Evolutionary conservation across 495 filamentous ascomycete species (phyloP), one percentile per base, ranked within the genome.

Genomic region (Cladorrhinum samala): DNA sequence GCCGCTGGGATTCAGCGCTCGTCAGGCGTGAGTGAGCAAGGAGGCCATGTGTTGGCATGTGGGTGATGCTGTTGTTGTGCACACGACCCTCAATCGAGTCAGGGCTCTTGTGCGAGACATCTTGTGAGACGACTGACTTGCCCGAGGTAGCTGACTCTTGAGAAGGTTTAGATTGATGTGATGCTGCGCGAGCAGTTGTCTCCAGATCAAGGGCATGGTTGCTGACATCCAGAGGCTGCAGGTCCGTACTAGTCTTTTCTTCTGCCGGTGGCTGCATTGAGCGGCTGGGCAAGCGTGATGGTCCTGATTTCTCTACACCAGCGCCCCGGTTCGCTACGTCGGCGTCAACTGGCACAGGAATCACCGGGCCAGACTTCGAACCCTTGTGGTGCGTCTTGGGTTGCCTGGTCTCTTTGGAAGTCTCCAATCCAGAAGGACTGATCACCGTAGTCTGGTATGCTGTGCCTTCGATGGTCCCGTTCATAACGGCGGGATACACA

Each of bases 361-460:
- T 9, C 0, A 41, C 19, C 6, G 56, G 52, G 3, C 52, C 57
- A 0, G 57, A 55, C 44, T 40, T 49, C 37, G 52, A 52, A 24
- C 25, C 5, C 0, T 44, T 23, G 20, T 55, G 47, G n/a, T 33
- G 19, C 17, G 5, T 58, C n/a, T 33, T 13, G 17, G 38, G 6
- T 14, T 25, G n/a, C 24, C 17, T 25, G 1, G 3, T 18, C 11
- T 14, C 39, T n/a, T 14, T 17, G 39, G 13, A 7, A 14, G 30
- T 14, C 7, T 37, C 30, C 7, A 14, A 37, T 37, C 30, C 30
- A 37, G 30, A 37, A n/a, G n/a, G n/a, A n/a, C n/a, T 37, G 30
- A 37, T 43, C 8, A 24, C 19, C 9, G 19, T 13, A 11, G 44
- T 20, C n/a, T 11, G 16, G 19, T 49, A 25, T 3, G 19, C 20